phyloP scores from a whole-genome alignment of 2,329 filamentous ascomycete species.

The Neoascochyta sp. region DNA sequence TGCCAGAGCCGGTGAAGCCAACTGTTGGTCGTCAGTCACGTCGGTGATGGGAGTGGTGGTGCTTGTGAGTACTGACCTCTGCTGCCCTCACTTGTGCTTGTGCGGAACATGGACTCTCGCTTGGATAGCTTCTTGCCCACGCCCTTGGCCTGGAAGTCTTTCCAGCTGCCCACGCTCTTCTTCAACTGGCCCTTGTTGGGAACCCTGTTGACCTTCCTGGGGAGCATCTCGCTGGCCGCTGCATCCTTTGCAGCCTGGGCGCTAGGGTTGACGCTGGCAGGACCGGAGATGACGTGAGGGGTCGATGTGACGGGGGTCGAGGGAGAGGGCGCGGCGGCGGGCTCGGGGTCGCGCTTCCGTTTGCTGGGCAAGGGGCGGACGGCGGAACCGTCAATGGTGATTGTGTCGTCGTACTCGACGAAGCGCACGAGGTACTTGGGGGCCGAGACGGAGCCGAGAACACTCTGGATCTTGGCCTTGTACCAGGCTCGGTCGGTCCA shows the following conservation, averaged over 20 bases:
- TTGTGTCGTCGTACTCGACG: constrained; percentile 87
- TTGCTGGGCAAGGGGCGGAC: constrained; percentile 38
- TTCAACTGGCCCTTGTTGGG: constrained; percentile 92
- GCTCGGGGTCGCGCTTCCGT: constrained; percentile 78
- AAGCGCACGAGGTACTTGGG: constrained; percentile 95
- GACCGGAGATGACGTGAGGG: constrained; percentile 59
- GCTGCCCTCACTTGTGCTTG: constrained; percentile 78
- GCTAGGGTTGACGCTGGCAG: constrained; percentile 63
- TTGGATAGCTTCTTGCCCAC: constrained; percentile 63
- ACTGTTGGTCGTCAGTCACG: constrained; percentile 56
- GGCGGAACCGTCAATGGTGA: constrained; percentile 57
- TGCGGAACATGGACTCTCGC: constrained; percentile 97
- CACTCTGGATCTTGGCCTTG: constrained; percentile 85
- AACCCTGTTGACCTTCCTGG: constrained; percentile 69
- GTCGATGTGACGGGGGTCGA: constrained; percentile 38
- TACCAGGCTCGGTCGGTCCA: constrained; percentile 92
- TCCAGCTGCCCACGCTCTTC: constrained; percentile 88
- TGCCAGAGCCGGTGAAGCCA: constrained; percentile 92
- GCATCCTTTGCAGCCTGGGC: constrained; percentile 61
- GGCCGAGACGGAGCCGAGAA: constrained; percentile 85
- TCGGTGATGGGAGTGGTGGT: too few species aligned
- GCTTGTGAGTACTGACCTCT: constrained; percentile 72
- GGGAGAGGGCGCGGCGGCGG: constrained; percentile 53
- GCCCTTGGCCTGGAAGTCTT: constrained; percentile 79
- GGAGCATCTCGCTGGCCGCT: constrained; percentile 59